A percentile compares a stretch with the other conserved stretches of the same genome.
These are phyloP conservation scores for Phalaenopsis hybrid DNA, from an alignment of 116 monocot species.

Conservation along the genomic window DNA sequence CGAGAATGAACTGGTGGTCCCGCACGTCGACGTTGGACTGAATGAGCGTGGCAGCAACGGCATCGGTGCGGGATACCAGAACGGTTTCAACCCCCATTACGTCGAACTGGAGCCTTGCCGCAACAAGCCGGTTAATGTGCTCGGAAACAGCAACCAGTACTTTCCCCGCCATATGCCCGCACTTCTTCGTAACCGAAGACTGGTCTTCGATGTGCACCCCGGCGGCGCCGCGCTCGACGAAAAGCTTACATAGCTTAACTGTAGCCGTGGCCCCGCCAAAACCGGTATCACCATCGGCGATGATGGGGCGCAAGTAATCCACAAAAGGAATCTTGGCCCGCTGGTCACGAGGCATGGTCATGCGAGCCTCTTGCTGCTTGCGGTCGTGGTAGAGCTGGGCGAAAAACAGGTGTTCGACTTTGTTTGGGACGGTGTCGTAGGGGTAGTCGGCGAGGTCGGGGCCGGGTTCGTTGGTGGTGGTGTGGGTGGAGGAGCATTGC, in stretches of 20 bases:
- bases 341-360: constrained; percentile 60
- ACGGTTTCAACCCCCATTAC: constrained; percentile 87
- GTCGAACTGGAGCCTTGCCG: constrained; percentile 80
- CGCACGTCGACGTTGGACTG: constrained; percentile 72
- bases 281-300: constrained; percentile 90
- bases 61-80: constrained; percentile 77
- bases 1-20: constrained; percentile 92
- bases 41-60: constrained; percentile 73
- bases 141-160: constrained; percentile 64
- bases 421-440: constrained; percentile 95
- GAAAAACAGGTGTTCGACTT: constrained; percentile 83
- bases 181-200: constrained; percentile 86
- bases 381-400: constrained; percentile 91
- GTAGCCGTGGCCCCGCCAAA: constrained; percentile 85
- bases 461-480: constrained; percentile 76
- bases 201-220: constrained; percentile 93
- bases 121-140: constrained; percentile 81
- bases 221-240: constrained; percentile 88
- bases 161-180: constrained; percentile 97
- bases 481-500: constrained; percentile 95
- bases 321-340: constrained; percentile 55
- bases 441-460: constrained; percentile 95
- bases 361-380: constrained; percentile 72
- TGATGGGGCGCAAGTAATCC: constrained; percentile 81
- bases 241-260: constrained; percentile 85